Evolutionary conservation across 805 yeast genomes (phyloP), one percentile per base, ranked within the genome.

Genomic region (Debaryomyces maramus): DNA sequence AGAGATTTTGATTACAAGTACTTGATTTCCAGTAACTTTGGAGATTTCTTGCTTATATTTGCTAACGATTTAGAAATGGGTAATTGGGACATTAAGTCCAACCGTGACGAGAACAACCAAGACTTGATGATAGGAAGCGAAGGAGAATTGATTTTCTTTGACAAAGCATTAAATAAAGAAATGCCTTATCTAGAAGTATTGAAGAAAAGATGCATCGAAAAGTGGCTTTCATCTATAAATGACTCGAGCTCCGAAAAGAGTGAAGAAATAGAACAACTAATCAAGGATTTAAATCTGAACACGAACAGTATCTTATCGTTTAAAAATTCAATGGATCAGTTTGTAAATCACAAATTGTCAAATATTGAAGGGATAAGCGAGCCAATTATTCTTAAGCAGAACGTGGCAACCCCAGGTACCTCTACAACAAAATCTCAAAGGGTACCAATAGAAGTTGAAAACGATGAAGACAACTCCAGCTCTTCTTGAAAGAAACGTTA

Each of bases 1-100:
- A 81, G 97, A 56, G 98, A 91, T 49, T 91, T 82, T 57, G 98
- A 91, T 66, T 80, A 85, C 27, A 91, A 91, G 60, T 88, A 78
- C 61, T 90, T 86, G 27, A 71, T 93, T 40, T 95, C 97, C 14
- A 78, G 80, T 36, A 85, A 84, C 40, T 91, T 95, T 83, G 96
- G 95, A 13, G 93, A 86, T 53, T 93, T 93, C 60, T 65, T 91
- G 38, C 69, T 89, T 39, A 75, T 77, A 37, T 83, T 89, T 58
- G 95, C 90, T 19, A 88, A 88, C 50, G 97, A 91, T 59, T 69
- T 91, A 41, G 97, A 90, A 58, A 75, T 70, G 37, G 96, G 96
- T 8, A 85, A 84, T 58, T 88, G 86, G 77, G 77, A 73, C 29
- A 71, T 91, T 38, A 81, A 81, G 51, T 83, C 75, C 29, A 67